Base-by-base conservation (phyloP, 306 rosid genomes). In the Rubus idaeus region DNA sequence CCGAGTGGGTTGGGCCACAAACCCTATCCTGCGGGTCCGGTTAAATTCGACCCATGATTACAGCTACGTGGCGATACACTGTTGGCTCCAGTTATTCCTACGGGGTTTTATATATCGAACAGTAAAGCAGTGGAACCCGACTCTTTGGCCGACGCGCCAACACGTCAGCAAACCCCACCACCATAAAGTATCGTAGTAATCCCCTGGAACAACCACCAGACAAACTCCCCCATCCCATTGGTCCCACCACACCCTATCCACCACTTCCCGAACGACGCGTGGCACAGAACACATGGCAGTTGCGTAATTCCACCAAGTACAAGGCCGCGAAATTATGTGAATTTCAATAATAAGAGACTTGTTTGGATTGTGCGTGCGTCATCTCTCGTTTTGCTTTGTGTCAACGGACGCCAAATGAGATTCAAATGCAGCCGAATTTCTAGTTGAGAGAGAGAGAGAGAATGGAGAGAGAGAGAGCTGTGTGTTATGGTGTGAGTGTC, bases 341-440 rank as follows among this genome's bases (percentile, higher is more conserved):
- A 30, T 30, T 30, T 30, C 35, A 30, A 30, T 30, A 30, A 45
- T 45, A 0, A 2, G 37, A 5, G 71, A 21, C 46, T 8, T n/a
- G 18, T 45, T 68, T 45, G 40, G 56, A 68, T 13, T 30, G 85
- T 74, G 80, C 0, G 75, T 18, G 60, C 30, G 53, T 69, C 39
- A 39, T 75, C 4, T 35, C 44, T 68, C 21, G 0, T 60, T 82
- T 35, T 53, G 46, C 18, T 11, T 35, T 70, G 86, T 83, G 92
- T 90, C 96, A 86, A 90, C 95, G 89, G 91, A 86, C 88, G 35
- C 86, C 86, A 86, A 86, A 82, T 11, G 26, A 26, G 49, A 86
- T 79, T 90, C 81, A 80, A 90, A 84, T 83, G 21, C 23, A 51
- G 83, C 82, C 44, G 37, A 88, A 88, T 88, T 80, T 72, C 13